Conservation (phyloP, 306 rosid genomes). For the Morella rubra region DNA sequence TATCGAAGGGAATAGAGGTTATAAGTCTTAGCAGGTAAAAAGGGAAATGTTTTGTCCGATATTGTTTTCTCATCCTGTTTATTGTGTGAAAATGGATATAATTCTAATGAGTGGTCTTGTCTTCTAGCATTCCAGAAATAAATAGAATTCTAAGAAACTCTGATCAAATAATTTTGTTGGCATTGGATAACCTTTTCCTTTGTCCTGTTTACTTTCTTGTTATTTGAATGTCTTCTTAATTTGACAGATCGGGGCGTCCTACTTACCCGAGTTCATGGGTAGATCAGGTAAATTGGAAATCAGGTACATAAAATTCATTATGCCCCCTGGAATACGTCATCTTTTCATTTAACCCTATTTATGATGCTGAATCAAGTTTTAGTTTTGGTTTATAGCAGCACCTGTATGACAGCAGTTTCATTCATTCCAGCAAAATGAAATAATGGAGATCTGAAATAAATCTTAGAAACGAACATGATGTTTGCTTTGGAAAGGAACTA, state of each 20-base stretch:
- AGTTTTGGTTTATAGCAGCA: background rate
- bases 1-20: constrained; percentile 94
- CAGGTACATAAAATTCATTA: constrained; percentile 57
- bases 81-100: too few species aligned
- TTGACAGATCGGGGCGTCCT: constrained; percentile 92
- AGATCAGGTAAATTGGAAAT: constrained; percentile 86
- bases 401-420: background rate
- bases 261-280: constrained; percentile 65
- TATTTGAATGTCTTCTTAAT: constrained; percentile 13
- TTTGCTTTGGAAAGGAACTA: background rate
- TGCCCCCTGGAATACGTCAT: background rate
- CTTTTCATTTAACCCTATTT: background rate
- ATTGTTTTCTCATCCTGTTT: background rate
- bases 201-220: background rate
- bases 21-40: constrained; percentile 74
- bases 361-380: background rate
- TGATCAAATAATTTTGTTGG: background rate
- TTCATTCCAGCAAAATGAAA: background rate
- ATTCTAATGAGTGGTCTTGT: too few species aligned
- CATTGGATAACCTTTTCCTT: background rate
- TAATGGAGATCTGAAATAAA: background rate
- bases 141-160: background rate
- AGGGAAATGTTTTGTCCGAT: background rate
- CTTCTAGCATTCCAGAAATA: too few species aligned
- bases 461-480: background rate